phyloP scores from a whole-genome alignment of 108 stramenopile species.

The Skeletonema costatum region DNA sequence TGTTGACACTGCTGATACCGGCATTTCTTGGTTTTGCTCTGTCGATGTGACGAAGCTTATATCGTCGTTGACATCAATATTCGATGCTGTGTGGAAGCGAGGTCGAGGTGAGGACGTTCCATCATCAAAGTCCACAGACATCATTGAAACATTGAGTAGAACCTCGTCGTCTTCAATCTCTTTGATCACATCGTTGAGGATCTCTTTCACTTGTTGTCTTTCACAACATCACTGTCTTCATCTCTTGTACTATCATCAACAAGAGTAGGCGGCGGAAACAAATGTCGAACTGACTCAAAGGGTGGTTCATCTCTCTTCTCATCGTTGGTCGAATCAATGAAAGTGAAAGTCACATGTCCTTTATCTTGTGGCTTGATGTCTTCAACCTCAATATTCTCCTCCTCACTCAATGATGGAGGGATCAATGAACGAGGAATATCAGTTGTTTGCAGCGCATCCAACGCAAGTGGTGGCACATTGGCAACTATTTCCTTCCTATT shows the following conservation, averaged over 20 bases:
- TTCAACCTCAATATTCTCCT: neutral
- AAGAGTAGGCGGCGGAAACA: neutral
- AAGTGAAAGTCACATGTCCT: neutral
- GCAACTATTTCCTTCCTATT: neutral
- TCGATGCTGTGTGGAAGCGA: constrained; percentile 9
- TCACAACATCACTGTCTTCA: neutral
- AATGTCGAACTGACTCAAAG: neutral
- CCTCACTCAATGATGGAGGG: neutral
- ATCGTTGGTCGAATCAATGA: neutral
- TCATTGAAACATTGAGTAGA: neutral
- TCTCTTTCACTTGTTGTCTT: neutral
- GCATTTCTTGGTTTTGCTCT: neutral
- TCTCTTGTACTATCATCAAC: neutral
- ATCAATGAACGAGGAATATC: neutral
- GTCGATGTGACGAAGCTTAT: constrained; percentile 5
- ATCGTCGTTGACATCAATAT: constrained; percentile 4
- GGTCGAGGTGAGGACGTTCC: neutral
- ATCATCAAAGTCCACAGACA: neutral
- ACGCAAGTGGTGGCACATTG: neutral
- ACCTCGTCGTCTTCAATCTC: neutral
- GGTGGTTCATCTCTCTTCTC: neutral
- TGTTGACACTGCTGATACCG: neutral
- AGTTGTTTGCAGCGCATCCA: neutral
- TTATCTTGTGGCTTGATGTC: neutral
- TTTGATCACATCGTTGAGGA: neutral